Evolutionary conservation across 2,329 filamentous ascomycete genomes (phyloP).

Genomic region (Xylaria sp.): DNA sequence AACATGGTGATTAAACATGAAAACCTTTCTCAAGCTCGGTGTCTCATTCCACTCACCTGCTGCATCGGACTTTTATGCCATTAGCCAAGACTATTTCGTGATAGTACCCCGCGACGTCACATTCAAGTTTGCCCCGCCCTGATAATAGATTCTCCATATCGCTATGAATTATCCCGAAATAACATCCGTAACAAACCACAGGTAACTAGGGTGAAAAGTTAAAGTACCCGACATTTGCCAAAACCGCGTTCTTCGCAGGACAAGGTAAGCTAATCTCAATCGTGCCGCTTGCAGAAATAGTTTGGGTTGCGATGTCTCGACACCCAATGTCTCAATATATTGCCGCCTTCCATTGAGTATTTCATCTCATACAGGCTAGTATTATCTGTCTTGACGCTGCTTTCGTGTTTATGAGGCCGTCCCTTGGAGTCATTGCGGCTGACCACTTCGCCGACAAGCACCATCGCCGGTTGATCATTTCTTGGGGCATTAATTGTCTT

Average conservation of each 20-base stretch:
- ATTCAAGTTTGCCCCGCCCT: not conserved
- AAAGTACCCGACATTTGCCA: no score
- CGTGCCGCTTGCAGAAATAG: no score
- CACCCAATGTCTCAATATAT: not conserved
- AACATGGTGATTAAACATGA: slow-evolving; percentile 17
- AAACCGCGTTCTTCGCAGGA: not conserved
- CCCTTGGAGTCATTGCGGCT: no score
- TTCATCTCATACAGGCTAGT: not conserved
- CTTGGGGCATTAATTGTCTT: no score
- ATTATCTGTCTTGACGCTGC: no score
- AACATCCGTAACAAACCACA: no score
- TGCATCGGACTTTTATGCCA: not conserved
- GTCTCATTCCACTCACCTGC: slow-evolving; percentile 11
- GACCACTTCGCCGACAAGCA: no score
- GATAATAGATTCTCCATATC: slow-evolving; percentile 41
- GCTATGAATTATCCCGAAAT: slow-evolving; percentile 43
- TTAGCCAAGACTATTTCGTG: slow-evolving; percentile 29
- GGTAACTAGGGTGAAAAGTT: no score
- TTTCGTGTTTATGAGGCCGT: no score
- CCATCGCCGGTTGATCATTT: no score
- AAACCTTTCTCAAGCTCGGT: not conserved
- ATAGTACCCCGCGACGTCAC: slow-evolving; percentile 34
- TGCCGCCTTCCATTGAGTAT: not conserved
- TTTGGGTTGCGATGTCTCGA: no score
- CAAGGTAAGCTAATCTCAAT: not conserved